Base-by-base conservation (phyloP, 805 yeast genomes). In the Naumovozyma dairenensis region DNA sequence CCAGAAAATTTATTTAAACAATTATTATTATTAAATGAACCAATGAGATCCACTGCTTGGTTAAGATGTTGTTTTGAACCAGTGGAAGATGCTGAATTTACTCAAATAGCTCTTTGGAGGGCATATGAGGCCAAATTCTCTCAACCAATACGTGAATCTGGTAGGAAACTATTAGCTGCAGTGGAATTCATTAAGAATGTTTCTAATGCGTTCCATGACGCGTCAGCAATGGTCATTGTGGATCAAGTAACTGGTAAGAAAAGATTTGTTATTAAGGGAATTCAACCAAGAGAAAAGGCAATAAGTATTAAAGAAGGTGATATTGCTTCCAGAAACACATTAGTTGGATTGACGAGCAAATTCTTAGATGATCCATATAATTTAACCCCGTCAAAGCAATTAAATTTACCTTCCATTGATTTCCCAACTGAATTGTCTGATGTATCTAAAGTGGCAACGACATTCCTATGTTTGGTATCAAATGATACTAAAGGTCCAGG, bases 101-200 rank as follows among this genome's bases (percentile, higher is more conserved):
- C 96, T 1, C 98, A 92, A 60, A 87, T 92, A 17, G 81, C 93
- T 14, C 69, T 92, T 28, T 92, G 98, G 98, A 84, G 86, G 56
- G 76, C 94, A 1, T 92, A 92, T 60, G 97, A 92, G 56, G 65
- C 76, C 10, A 92, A 81, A 54, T 92, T 92, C 49, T 80, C 80
- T 40, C 71, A 69, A 35, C 72, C 71, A 35, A 65, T 64, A 3
- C 59, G 63, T 28, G 66, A 61, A 20, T 71, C 77, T 47, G 66
- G 72, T 25, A 66, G 69, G 36, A 72, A 75, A 45, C 62, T 89
- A 32, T 66, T 89, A 21, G 94, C 96, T 1, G 98, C 98, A 0
- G 96, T 92, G 9, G 97, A 92, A 45, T 92, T 92, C 57, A 92
- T 92, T 55, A 85, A 89, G 49, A 89, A 92, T 52, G 97, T 89